Percentiles rank a stretch among this genome's conserved stretches.
These are phyloP conservation scores for Neopestalotiopsis sp. DNA, from an alignment of 2,329 filamentous ascomycete species.

Conservation along the genomic window DNA sequence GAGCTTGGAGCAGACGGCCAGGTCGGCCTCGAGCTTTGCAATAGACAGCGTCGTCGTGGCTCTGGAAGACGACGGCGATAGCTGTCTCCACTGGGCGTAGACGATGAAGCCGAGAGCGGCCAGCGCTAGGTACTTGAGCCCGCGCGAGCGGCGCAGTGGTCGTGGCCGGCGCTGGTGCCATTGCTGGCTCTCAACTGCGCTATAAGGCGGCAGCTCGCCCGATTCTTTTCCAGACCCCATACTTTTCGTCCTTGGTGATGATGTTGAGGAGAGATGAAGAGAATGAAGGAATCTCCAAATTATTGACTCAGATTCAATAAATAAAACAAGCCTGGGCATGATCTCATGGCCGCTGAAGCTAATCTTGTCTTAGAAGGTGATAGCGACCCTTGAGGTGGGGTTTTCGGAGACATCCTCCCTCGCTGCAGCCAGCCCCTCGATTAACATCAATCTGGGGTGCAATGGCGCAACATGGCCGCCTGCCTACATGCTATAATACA, in stretches of 20 bases:
- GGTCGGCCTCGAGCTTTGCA: constrained; percentile 57
- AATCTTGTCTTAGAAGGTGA: constrained; percentile 16
- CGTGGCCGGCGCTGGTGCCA: constrained; percentile 35
- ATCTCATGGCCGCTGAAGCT: constrained; percentile 11
- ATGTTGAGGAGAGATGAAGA: background rate
- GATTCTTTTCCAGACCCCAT: constrained; percentile 45
- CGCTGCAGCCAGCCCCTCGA: constrained; percentile 11
- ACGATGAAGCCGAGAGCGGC: constrained; percentile 57
- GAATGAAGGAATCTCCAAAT: background rate
- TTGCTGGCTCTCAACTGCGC: constrained; percentile 33
- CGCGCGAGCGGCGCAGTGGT: constrained; percentile 49
- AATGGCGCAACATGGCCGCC: constrained; percentile 5
- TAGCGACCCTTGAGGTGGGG: background rate
- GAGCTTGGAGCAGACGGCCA: constrained; percentile 61
- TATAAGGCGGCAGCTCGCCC: constrained; percentile 50
- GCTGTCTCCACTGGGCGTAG: constrained; percentile 54
- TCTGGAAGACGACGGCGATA: constrained; percentile 28
- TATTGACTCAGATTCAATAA: background rate
- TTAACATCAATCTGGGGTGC: constrained; percentile 6
- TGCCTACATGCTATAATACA: background rate
- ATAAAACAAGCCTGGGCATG: background rate
- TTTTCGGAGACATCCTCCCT: background rate
- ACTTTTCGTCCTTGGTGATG: background rate
- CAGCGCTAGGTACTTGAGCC: constrained; percentile 48
- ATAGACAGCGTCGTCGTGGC: constrained; percentile 48